These are phyloP conservation scores for Obelidium mucronatum DNA, from an alignment of 192 early-diverging fungal species.

Conservation along the genomic window DNA sequence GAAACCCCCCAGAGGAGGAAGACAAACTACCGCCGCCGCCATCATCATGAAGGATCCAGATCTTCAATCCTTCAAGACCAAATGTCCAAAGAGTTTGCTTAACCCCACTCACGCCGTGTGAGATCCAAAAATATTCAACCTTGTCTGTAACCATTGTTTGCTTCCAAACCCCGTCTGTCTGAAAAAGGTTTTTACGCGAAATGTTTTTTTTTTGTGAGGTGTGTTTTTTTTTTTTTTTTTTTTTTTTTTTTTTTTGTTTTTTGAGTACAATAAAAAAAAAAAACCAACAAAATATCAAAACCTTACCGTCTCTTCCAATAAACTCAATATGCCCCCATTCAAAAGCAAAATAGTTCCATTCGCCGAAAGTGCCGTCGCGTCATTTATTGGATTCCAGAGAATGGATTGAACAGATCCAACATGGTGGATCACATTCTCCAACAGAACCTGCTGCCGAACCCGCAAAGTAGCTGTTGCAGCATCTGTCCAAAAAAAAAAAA, in stretches of 20 bases:
- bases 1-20: background rate
- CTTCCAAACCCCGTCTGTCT: slow-evolving; percentile 58
- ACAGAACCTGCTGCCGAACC: slow-evolving; percentile 59
- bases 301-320: no score
- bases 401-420: slow-evolving; percentile 58
- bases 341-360: slow-evolving; percentile 70
- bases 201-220: no score
- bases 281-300: no score
- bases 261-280: no score
- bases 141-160: slow-evolving; percentile 61
- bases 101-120: slow-evolving; percentile 50
- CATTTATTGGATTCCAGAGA: slow-evolving; percentile 51
- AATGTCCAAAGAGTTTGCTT: slow-evolving; percentile 76
- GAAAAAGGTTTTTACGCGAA: no score
- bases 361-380: background rate
- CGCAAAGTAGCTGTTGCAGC: no score
- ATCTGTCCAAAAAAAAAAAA: background rate
- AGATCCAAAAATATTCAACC: slow-evolving; percentile 81
- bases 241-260: no score
- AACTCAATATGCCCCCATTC: slow-evolving; percentile 70
- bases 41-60: slow-evolving; percentile 34
- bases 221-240: no score
- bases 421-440: slow-evolving; percentile 58
- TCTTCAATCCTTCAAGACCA: slow-evolving; percentile 69
- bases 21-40: no score